Evolutionary conservation across 495 filamentous ascomycete species (phyloP).

Genomic region (Parathielavia appendiculata): DNA sequence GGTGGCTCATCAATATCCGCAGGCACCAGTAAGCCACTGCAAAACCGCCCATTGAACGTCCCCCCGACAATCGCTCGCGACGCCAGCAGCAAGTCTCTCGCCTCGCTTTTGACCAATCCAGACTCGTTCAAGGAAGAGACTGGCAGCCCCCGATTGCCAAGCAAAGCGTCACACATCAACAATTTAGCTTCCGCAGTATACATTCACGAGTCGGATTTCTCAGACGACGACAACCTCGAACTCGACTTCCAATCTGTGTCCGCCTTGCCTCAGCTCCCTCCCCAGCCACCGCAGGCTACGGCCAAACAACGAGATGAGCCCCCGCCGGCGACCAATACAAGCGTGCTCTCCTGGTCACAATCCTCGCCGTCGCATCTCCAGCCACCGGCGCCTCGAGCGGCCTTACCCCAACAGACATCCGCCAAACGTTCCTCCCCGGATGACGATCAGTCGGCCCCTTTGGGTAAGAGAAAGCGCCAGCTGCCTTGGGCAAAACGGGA

Average conservation of each 20-base stretch:
- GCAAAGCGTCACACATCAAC: not conserved
- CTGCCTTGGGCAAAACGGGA: constrained; percentile 29
- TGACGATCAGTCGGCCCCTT: constrained; percentile 19
- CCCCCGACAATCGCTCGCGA: not conserved
- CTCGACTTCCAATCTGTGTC: constrained; percentile 52
- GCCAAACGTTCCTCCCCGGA: constrained; percentile 35
- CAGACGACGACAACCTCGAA: constrained; percentile 61
- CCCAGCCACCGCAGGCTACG: constrained; percentile 12
- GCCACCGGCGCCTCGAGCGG: constrained; percentile 11
- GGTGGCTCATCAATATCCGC: not conserved
- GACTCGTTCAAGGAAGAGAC: constrained; percentile 41
- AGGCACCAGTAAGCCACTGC: constrained; percentile 14
- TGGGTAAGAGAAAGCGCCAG: constrained; percentile 31
- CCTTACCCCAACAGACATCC: constrained; percentile 11
- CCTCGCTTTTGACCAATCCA: constrained; percentile 37
- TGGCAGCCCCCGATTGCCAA: constrained; percentile 2
- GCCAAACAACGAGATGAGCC: constrained; percentile 6
- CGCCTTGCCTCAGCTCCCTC: constrained; percentile 37
- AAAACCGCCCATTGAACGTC: constrained; percentile 17
- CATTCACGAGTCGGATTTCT: constrained; percentile 62
- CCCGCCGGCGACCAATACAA: constrained; percentile 19
- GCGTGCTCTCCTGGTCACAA: constrained; percentile 29
- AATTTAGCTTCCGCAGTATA: constrained; percentile 34
- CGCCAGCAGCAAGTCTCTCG: constrained; percentile 27
- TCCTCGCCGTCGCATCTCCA: constrained; percentile 33